phyloP scores from a whole-genome alignment of 148 eudicot genomes.

The Cornus florida region DNA sequence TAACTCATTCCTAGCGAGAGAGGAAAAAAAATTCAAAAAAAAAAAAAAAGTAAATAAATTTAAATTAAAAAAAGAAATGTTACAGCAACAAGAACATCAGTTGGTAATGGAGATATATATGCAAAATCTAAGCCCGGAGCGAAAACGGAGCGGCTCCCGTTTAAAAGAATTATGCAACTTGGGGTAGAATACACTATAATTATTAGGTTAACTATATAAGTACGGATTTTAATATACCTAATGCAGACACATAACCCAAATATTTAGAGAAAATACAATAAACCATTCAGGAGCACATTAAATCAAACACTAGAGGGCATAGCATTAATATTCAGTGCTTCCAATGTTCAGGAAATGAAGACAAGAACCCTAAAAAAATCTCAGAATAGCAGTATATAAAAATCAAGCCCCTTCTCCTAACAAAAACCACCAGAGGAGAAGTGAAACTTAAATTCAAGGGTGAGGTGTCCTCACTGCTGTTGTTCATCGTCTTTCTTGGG shows the following conservation, averaged over 20 bases:
- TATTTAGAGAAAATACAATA: neutral
- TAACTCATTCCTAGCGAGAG: no score
- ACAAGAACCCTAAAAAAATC: slow-evolving; percentile 8
- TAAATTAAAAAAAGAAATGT: no score
- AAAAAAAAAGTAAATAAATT: no score
- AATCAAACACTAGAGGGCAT: neutral
- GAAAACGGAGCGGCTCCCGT: no score
- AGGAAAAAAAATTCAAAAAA: no score
- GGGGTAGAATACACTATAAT: no score
- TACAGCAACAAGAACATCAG: no score
- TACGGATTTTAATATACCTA: neutral
- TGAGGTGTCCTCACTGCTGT: slow-evolving; percentile 33
- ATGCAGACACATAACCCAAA: slow-evolving; percentile 2
- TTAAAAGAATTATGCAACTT: no score
- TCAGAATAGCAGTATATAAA: slow-evolving; percentile 8
- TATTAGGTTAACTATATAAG: no score
- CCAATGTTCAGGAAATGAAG: slow-evolving; percentile 6
- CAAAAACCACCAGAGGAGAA: slow-evolving; percentile 42
- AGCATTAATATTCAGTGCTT: slow-evolving; percentile 8
- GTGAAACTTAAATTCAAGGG: slow-evolving; percentile 21
- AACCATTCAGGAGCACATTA: slow-evolving; percentile 14
- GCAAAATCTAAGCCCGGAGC: no score
- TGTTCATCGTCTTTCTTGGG: slow-evolving; percentile 42
- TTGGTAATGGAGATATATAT: no score
- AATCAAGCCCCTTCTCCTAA: slow-evolving; percentile 30